A percentile compares a stretch with the other conserved stretches of the same genome.
phyloP scores from a whole-genome alignment of 2,329 filamentous ascomycete species.

The Colletotrichum salicis region DNA sequence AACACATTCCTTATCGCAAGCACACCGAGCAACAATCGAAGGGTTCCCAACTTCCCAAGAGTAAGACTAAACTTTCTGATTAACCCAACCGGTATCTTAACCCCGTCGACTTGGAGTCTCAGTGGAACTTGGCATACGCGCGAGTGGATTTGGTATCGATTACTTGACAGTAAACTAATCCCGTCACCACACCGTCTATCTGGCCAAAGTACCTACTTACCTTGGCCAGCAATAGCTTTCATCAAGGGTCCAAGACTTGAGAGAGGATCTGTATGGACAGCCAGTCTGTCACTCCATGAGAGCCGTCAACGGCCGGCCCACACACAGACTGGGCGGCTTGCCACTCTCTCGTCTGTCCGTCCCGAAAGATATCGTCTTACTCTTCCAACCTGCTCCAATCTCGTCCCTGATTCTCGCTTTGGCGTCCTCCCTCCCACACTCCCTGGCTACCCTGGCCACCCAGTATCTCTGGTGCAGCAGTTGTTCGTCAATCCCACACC shows the following conservation, averaged over 20 bases:
- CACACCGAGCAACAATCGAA: background rate
- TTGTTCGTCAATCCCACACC: constrained; percentile 19
- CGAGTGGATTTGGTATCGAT: background rate
- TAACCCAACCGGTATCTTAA: background rate
- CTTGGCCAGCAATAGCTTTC: background rate
- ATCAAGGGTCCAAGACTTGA: background rate
- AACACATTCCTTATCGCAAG: constrained; percentile 24
- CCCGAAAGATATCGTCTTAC: constrained; percentile 13
- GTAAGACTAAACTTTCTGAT: background rate
- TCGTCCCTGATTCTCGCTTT: constrained; percentile 9
- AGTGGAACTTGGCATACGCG: background rate
- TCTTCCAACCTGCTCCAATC: background rate
- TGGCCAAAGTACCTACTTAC: background rate
- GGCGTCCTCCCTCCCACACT: background rate
- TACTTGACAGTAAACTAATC: background rate
- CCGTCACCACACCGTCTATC: background rate
- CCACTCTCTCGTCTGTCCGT: background rate
- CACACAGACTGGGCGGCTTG: background rate
- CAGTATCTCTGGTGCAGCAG: constrained; percentile 24
- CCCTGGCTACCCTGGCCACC: constrained; percentile 6
- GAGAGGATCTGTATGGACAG: background rate
- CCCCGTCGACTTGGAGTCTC: background rate
- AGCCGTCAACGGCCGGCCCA: background rate
- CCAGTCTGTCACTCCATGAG: background rate
- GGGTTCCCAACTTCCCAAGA: background rate